Base-by-base conservation (phyloP, 768 basidiomycete genomes). In the Lepiota venenata region DNA sequence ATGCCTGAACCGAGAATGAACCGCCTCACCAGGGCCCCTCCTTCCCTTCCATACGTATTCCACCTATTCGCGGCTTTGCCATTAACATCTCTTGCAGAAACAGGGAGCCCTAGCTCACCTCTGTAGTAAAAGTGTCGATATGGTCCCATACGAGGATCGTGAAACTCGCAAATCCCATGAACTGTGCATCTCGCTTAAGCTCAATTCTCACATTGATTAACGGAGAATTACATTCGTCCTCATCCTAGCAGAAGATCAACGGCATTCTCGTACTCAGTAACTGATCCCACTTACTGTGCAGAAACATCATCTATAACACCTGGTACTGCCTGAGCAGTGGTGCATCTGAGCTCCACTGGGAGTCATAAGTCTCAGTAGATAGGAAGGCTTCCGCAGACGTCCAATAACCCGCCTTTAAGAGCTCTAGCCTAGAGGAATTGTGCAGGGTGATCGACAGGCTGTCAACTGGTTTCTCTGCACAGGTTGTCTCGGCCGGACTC, bases 71-170 rank as follows among this genome's bases (percentile, higher is more conserved):
- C 9, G 9, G 39, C 22, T 14, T 25, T n/a, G 48, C 36, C 14
- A 46, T 47, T 37, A 48, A 16, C 12, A 43, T 29, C 21, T 2
- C 12, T n/a, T 18, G 21, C 39, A 35, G 22, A 22, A 14, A 29
- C 22, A 47, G 3, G 21, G 5, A 18, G 32, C 5, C 9, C 46
- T 2, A 21, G 52, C 58, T 49, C 25, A 74, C 75, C 65, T 81
- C 79, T 35, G 74, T 72, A 4, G 60, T 54, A 41, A 83, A 76
- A 0, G 80, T 79, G 50, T 79, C 69, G 35, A 81, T 56, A 52
- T 82, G 81, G 55, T 83, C 81, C 76, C 78, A 83, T 11, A 83
- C 56, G 11, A 84, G 67, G 15, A 79, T 60, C 2, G 74, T 74
- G 60, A 78, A 79, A 55, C 78, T 74, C 11, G 71, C 72, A 27